Percentiles rank a stretch among this genome's conserved stretches.
Evolutionary conservation across 805 yeast species (phyloP).

Genomic region (Maudiozyma saulgeensis): DNA sequence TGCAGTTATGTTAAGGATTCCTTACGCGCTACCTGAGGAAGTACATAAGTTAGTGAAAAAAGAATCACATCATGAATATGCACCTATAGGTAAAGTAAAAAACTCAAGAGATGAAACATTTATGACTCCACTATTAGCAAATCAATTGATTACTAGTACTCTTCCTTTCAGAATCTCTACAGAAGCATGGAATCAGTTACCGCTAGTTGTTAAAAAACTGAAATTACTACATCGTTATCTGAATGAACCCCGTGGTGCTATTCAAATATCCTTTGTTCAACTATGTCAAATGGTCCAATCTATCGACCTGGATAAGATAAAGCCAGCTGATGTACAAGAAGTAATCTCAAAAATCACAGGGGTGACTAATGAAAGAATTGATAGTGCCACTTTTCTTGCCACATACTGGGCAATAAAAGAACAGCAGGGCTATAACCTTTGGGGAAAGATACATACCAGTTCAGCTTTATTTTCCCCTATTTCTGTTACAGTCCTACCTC

Average conservation of each 20-base stretch:
- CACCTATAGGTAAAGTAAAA: constrained; percentile 27
- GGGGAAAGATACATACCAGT: constrained; percentile 32
- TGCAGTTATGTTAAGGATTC: constrained; percentile 43
- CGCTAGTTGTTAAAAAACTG: constrained; percentile 33
- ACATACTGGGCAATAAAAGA: constrained; percentile 42
- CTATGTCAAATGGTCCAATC: constrained; percentile 29
- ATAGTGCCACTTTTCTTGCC: constrained; percentile 32
- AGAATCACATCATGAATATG: constrained; percentile 17
- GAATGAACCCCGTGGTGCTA: constrained; percentile 34
- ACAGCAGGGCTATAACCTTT: constrained; percentile 34
- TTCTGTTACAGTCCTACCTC: constrained; percentile 37
- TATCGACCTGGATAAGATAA: constrained; percentile 23
- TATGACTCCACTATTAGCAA: constrained; percentile 28
- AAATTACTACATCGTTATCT: constrained; percentile 39
- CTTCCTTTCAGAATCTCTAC: constrained; percentile 32
- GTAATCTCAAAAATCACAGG: background rate
- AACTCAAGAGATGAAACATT: constrained; percentile 19
- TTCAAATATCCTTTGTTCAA: constrained; percentile 32
- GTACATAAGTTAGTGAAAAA: constrained; percentile 9
- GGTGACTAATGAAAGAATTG: constrained; percentile 2
- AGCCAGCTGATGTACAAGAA: background rate
- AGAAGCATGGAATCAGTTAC: constrained; percentile 33
- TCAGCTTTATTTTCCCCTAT: constrained; percentile 32
- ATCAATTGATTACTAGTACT: constrained; percentile 27
- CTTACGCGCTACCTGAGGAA: constrained; percentile 27